These are phyloP conservation scores for Hericium erinaceus DNA, from an alignment of 768 basidiomycete species.

Conservation along the genomic window DNA sequence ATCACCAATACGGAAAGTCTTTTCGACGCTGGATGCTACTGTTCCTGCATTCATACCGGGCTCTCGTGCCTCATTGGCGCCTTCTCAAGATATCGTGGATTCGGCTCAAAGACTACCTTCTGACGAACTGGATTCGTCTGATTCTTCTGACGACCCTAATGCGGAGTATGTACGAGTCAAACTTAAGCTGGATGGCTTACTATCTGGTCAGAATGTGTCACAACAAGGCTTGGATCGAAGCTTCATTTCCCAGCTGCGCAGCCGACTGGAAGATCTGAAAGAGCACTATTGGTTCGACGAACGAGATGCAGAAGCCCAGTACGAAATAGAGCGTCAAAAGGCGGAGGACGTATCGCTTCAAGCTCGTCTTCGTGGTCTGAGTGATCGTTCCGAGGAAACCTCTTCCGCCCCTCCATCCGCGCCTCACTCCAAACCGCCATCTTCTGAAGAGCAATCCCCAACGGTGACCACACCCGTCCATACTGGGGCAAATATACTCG, in stretches of 20 bases:
- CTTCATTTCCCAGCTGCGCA: constrained; percentile 30
- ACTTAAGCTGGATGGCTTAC: constrained; percentile 42
- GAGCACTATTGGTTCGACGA: constrained; percentile 65
- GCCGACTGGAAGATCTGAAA: constrained; percentile 37
- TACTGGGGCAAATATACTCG: constrained; percentile 36
- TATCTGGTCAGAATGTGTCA: constrained; percentile 22
- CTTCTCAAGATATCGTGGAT: not conserved
- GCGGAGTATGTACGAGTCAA: constrained; percentile 54
- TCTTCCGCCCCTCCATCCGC: not conserved
- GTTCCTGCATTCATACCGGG: too few species aligned
- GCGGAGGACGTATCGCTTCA: constrained; percentile 35
- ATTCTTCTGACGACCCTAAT: constrained; percentile 37
- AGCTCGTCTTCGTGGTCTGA: constrained; percentile 27
- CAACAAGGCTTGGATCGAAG: constrained; percentile 20
- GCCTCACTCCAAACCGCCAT: too few species aligned
- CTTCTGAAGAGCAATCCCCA: too few species aligned
- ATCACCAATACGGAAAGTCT: too few species aligned
- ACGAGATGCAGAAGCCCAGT: constrained; percentile 51
- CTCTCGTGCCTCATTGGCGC: too few species aligned
- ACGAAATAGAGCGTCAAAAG: constrained; percentile 43
- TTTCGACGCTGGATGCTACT: too few species aligned
- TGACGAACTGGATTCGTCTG: not conserved
- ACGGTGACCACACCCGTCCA: too few species aligned
- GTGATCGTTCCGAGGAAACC: too few species aligned
- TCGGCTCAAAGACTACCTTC: not conserved